A percentile compares a stretch with the other conserved stretches of the same genome.
Evolutionary conservation across 2,329 filamentous ascomycete genomes (phyloP).

Genomic region (Colletotrichum eleusines): DNA sequence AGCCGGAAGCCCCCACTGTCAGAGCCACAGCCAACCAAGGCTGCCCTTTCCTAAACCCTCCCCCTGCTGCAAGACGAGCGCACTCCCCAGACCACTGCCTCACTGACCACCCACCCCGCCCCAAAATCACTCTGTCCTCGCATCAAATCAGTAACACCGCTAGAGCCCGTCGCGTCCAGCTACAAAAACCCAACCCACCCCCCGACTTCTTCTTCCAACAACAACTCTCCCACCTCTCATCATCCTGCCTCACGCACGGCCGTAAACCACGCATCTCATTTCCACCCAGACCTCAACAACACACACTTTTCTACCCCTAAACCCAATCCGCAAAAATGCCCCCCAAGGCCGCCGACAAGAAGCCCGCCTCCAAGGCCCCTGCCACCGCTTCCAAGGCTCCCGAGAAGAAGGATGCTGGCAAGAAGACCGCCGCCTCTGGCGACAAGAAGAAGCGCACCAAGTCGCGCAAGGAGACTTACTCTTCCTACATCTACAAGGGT

Average conservation of each 20-base stretch:
- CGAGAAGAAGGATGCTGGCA: conserved; percentile 99
- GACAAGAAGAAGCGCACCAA: conserved; percentile 99
- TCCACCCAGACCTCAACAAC: conserved; percentile 33
- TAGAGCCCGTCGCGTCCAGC: conserved; percentile 65
- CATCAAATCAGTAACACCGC: conserved; percentile 68
- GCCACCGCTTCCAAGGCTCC: conserved; percentile 75
- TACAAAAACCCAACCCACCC: conserved; percentile 71
- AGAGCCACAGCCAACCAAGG: conserved; percentile 3
- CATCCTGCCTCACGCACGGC: conserved; percentile 49
- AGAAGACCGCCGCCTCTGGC: conserved; percentile 96
- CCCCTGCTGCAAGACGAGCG: conserved; percentile 11
- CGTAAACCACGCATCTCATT: conserved; percentile 43
- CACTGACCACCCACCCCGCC: conserved; percentile 26
- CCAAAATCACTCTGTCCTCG: conserved; percentile 48
- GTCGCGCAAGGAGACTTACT: conserved; percentile 99
- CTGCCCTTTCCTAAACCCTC: background rate
- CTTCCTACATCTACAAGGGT: conserved; percentile 99
- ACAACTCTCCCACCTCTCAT: conserved; percentile 57
- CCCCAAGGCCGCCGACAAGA: conserved; percentile 98
- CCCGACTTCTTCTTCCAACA: conserved; percentile 60
- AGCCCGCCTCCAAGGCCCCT: conserved; percentile 97
- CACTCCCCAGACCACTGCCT: conserved; percentile 2
- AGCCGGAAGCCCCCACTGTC: background rate
- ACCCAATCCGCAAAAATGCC: conserved; percentile 77
- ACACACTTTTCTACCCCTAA: conserved; percentile 7